These are phyloP conservation scores for Phlegmacium glaucopus DNA, from an alignment of 768 basidiomycete genomes.

Conservation along the genomic window DNA sequence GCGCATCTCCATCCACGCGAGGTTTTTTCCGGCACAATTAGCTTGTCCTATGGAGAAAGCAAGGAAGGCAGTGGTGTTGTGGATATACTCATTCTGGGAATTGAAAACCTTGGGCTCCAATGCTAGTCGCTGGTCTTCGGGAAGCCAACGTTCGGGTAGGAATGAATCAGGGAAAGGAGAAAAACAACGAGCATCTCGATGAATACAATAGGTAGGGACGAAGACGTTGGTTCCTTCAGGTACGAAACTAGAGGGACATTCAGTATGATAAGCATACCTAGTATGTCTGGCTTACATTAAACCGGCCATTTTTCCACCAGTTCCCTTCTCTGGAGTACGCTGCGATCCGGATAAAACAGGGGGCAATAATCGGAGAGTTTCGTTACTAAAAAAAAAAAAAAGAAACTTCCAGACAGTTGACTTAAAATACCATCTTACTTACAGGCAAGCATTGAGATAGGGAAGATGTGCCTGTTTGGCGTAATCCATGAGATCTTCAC, in stretches of 20 bases:
- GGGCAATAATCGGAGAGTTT: constrained; percentile 34
- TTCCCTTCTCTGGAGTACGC: constrained; percentile 28
- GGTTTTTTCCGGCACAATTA: constrained; percentile 45
- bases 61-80: constrained; percentile 28
- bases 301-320: constrained; percentile 27
- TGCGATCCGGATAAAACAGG: constrained; percentile 31
- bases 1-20: constrained; percentile 36
- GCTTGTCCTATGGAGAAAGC: constrained; percentile 43
- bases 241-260: constrained; percentile 18
- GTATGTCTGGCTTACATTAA: constrained; percentile 17
- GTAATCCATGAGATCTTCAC: constrained; percentile 15
- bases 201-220: constrained; percentile 31
- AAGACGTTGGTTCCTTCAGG: constrained; percentile 38
- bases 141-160: constrained; percentile 37
- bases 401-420: background rate
- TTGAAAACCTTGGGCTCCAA: constrained; percentile 33
- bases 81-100: constrained; percentile 18
- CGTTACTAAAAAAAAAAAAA: constrained; percentile 23
- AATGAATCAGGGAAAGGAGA: constrained; percentile 31
- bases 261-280: background rate
- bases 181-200: constrained; percentile 36
- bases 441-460: constrained; percentile 21
- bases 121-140: constrained; percentile 17
- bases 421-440: no score
- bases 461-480: constrained; percentile 24